Percentiles rank a stretch among this genome's conserved stretches.
These are phyloP conservation scores for Trichomonas tenax DNA, from an alignment of 208 protist genomes.

Conservation along the genomic window DNA sequence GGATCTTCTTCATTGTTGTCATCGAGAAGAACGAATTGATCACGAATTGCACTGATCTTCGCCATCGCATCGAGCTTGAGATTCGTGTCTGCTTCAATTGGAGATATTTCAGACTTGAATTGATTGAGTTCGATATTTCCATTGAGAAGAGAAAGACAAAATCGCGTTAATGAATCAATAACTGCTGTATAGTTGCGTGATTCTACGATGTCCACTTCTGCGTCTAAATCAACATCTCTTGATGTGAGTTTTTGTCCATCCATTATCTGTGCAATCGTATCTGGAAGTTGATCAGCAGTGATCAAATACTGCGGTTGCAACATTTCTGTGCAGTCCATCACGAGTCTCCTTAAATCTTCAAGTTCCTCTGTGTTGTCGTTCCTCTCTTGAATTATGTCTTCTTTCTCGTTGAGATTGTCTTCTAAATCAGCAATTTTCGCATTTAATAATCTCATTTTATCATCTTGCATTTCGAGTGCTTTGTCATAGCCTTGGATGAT, in stretches of 20 bases:
- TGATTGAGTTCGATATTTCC: background rate
- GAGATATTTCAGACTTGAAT: background rate
- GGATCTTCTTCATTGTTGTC: background rate
- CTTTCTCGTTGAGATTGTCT: background rate
- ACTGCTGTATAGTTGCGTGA: background rate
- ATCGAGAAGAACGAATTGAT: background rate
- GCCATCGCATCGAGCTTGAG: background rate
- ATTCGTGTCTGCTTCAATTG: background rate
- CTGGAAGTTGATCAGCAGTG: background rate
- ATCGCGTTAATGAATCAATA: background rate
- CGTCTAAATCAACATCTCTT: background rate
- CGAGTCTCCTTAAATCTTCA: background rate
- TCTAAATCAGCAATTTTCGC: background rate
- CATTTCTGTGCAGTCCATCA: background rate
- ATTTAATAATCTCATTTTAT: background rate
- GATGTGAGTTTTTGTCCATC: background rate
- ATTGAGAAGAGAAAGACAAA: background rate
- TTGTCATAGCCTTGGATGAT: background rate
- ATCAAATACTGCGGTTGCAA: background rate
- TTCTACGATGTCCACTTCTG: background rate
- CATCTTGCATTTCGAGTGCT: background rate
- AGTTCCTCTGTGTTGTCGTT: background rate
- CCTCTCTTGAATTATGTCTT: background rate
- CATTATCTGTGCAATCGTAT: background rate
- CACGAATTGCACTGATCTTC: background rate